Base-by-base conservation (phyloP, 352 stramenopile genomes). In the Phytophthora pseudosyringae region DNA sequence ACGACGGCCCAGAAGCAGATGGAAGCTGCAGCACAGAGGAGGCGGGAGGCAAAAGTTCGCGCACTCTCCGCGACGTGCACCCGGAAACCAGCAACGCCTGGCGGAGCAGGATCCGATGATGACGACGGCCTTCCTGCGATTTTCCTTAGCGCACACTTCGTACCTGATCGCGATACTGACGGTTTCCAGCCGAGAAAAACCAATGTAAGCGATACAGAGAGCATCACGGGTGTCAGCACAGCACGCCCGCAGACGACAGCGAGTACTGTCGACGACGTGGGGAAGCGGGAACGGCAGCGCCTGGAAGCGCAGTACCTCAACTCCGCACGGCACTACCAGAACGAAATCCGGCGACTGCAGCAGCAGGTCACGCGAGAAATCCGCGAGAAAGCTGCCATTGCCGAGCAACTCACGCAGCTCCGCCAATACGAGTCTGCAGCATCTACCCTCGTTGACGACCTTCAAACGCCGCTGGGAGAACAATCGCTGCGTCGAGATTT, bases 311-410 rank as follows among this genome's bases (percentile, higher is more conserved):
- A 50, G 33, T 75, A 79, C 10, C 49, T 81, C 28, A 86, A 79
- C 33, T 73, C 78, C 2, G 63, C 59, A 32, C 75, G 76, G 3
- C 85, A 93, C 40, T 85, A 78, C 38, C 79, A 91, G 51, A 88
- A 83, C 28, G 81, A 91, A 57, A 89, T 93, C 51, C 74, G 75
- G 40, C 79, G 85, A 3, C 46, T 93, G 16, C 79, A 89, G 53
- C 69, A 81, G 52, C 82, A 93, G 53, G 63, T 93, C 11, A 53
- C 67, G 1, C 74, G 71, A 10, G 85, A 93, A 58, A 77, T 58
- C 8, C 77, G 71, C 15, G 47, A 75, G 12, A 91, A 90, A 41
- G 53, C 60, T 9, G 36, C 59, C 9, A 76, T 89, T 1, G 73
- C 81, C 41, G 69, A 84, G 4, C 75, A 89, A 44, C 52, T 92